Conservation (phyloP, 2,329 filamentous ascomycete genomes). For the Pyrenochaeta sp. region DNA sequence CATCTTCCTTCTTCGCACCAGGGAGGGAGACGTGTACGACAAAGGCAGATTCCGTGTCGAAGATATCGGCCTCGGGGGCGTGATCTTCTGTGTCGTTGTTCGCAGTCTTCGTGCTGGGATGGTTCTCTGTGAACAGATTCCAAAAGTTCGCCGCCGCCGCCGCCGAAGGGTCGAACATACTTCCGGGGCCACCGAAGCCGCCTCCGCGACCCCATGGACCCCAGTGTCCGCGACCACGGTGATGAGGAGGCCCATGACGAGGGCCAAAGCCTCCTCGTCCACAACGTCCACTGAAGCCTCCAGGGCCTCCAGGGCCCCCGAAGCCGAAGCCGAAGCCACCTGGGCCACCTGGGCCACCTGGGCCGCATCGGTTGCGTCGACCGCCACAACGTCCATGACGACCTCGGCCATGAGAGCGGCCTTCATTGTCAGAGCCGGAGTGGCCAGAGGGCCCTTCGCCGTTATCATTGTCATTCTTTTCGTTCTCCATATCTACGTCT, state of each 20-base stretch:
- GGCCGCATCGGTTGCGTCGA: conserved; percentile 31
- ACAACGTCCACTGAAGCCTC: conserved; percentile 7
- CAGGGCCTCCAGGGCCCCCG: conserved; percentile 2
- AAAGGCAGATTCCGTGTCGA: conserved; percentile 69
- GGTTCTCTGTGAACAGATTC: conserved; percentile 39
- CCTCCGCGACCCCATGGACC: conserved; percentile 33
- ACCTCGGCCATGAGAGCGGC: conserved; percentile 18
- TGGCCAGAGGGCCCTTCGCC: conserved; percentile 41
- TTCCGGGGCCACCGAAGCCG: conserved; percentile 16
- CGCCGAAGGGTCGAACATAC: conserved; percentile 29
- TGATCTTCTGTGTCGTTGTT: conserved; percentile 55
- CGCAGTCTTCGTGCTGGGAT: conserved; percentile 19
- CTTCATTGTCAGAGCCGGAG: conserved; percentile 38
- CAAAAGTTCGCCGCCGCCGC: conserved; percentile 48
- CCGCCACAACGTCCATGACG: conserved; percentile 30
- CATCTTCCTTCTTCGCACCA: conserved; percentile 80
- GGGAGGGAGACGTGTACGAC: conserved; percentile 78
- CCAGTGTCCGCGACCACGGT: conserved; percentile 30
- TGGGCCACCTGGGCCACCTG: conserved; percentile 28
- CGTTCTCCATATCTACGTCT: conserved; percentile 16
- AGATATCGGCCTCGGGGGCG: conserved; percentile 75
- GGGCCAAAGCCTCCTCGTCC: conserved; percentile 11
- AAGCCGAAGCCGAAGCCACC: conserved; percentile 24
- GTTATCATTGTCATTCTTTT: conserved; percentile 33
- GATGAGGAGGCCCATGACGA: conserved; percentile 12